phyloP scores from a whole-genome alignment of 768 basidiomycete species.

The Agaricus blazei region DNA sequence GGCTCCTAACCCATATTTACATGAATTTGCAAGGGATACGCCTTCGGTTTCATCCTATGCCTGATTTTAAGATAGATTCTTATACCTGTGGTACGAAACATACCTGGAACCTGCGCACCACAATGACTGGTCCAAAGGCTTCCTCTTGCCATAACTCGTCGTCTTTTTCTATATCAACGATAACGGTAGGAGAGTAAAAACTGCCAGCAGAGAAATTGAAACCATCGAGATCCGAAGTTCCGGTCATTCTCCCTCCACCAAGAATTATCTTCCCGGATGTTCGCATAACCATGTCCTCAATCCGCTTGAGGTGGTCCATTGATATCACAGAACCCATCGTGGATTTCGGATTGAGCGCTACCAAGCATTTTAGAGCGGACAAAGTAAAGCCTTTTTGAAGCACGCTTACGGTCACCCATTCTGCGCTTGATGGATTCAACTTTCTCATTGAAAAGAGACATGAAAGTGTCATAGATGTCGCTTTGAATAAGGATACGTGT shows the following conservation, averaged over 20 bases:
- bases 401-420: constrained; percentile 70
- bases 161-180: constrained; percentile 47
- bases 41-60: constrained; percentile 59
- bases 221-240: constrained; percentile 58
- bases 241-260: constrained; percentile 66
- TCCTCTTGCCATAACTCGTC: constrained; percentile 80
- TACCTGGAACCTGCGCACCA: constrained; percentile 42
- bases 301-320: constrained; percentile 53
- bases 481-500: constrained; percentile 76
- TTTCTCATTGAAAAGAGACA: constrained; percentile 58
- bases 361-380: neutral
- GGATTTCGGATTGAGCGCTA: constrained; percentile 64
- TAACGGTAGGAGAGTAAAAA: constrained; percentile 80
- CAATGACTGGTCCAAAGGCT: constrained; percentile 82
- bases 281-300: constrained; percentile 50
- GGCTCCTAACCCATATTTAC: constrained; percentile 77
- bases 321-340: constrained; percentile 85
- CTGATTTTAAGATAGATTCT: neutral
- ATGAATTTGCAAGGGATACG: constrained; percentile 64
- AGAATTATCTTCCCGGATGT: constrained; percentile 45
- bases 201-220: constrained; percentile 67
- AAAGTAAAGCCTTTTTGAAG: neutral
- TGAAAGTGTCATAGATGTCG: constrained; percentile 62
- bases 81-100: neutral
- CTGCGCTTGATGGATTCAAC: constrained; percentile 52